These are phyloP conservation scores for Patellifolia procumbens DNA, from an alignment of 179 eudicot species.

Conservation along the genomic window DNA sequence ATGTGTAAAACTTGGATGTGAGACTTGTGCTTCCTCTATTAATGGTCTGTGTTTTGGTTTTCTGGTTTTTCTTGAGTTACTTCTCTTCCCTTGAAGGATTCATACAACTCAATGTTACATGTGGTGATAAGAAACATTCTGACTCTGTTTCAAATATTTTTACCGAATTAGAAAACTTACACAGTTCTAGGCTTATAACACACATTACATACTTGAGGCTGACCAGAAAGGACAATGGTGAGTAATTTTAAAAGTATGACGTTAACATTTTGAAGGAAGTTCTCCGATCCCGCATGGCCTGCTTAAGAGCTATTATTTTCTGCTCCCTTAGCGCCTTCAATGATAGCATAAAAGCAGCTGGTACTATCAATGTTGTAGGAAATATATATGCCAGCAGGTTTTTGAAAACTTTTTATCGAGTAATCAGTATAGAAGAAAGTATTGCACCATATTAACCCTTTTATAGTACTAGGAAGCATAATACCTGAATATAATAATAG, in stretches of 20 bases:
- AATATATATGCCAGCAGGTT: conserved; percentile 67
- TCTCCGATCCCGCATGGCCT: conserved; percentile 89
- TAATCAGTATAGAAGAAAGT: not conserved
- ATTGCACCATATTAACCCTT: not conserved
- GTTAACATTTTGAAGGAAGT: conserved; percentile 68
- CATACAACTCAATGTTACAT: no score
- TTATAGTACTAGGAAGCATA: not conserved
- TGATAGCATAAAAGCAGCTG: conserved; percentile 68
- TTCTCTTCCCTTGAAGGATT: no score
- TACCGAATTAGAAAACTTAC: not conserved
- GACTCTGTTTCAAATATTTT: no score
- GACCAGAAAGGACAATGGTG: conserved; percentile 74
- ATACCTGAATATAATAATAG: conserved; percentile 75
- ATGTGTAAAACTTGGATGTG: no score
- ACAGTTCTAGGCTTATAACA: not conserved
- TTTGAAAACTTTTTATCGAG: conserved; percentile 40
- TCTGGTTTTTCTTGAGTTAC: no score
- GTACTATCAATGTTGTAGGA: conserved; percentile 59
- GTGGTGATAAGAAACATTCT: no score
- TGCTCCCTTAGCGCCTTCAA: conserved; percentile 79
- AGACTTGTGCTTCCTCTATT: no score
- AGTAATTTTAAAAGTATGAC: conserved; percentile 76
- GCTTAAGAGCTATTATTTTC: conserved; percentile 80
- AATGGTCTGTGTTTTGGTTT: no score
- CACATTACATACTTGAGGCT: conserved; percentile 70